Evolutionary conservation across 1,284 basidiomycete genomes (phyloP).

Genomic region (Fomitopsis schrenkii): DNA sequence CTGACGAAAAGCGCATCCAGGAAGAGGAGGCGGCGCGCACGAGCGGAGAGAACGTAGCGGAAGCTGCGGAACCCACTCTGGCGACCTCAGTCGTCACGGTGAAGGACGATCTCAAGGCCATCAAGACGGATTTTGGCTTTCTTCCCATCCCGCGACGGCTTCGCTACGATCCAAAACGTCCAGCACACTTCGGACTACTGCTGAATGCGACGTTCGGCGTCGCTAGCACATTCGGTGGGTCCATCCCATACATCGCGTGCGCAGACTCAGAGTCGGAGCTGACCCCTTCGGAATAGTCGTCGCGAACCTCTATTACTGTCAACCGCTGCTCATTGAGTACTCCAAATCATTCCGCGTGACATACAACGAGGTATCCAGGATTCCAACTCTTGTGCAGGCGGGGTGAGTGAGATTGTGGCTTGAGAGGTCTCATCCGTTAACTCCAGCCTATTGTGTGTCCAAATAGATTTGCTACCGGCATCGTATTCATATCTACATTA

Average conservation of each 20-base stretch:
- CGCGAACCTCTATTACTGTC: slow-evolving; percentile 71
- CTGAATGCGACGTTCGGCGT: slow-evolving; percentile 66
- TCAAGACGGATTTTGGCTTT: slow-evolving; percentile 50
- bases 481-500: slow-evolving; percentile 47
- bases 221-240: slow-evolving; percentile 58
- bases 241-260: no score
- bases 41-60: neutral
- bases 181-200: slow-evolving; percentile 56
- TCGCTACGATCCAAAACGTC: slow-evolving; percentile 54
- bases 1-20: neutral
- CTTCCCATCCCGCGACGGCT: slow-evolving; percentile 63
- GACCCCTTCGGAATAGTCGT: slow-evolving; percentile 33
- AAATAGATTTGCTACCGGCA: slow-evolving; percentile 39
- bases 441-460: no score
- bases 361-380: slow-evolving; percentile 54
- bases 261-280: neutral
- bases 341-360: slow-evolving; percentile 50
- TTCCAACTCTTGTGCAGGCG: slow-evolving; percentile 48
- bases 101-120: neutral
- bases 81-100: neutral
- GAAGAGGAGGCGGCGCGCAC: neutral
- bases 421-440: no score
- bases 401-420: slow-evolving; percentile 24
- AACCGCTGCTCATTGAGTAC: slow-evolving; percentile 65
- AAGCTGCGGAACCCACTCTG: neutral